Evolutionary conservation across 768 basidiomycete genomes (phyloP), one percentile per base, ranked within the genome.

Genomic region (Mycena sanguinolenta): DNA sequence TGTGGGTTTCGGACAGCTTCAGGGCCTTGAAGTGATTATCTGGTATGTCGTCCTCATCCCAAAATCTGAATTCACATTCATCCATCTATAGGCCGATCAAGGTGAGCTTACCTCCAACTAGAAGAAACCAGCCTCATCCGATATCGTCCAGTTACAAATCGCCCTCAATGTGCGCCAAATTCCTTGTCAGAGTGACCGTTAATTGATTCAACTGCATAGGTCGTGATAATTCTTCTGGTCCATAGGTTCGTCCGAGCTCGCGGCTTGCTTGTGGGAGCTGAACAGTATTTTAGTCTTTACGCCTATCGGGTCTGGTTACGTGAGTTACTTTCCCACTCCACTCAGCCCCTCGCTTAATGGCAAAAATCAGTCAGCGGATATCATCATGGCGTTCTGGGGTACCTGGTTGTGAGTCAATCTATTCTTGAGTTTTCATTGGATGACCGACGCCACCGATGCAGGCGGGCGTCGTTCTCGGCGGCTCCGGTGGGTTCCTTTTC

Each of bases 241-340:
- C 86, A 87, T 75, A 80, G 79, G 84, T 84, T 67, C 68, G 82
- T 78, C 8, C 46, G 14, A 1, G 13, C 55, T 21, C 42, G 19
- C 44, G 52, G 16, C 55, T 63, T n/a, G 19, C n/a, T 36, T 30
- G 27, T 23, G 10, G 39, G 13, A 39, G 16, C 39, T 39, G 39
- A 17, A 17, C 16, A 12, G 25, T 9, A 30, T 59, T 62, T 39
- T 39, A 86, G 85, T 67, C 72, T 86, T 23, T 87, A 87, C 54
- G 80, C 84, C 6, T 79, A 79, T 63, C 82, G 86, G 4, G 83
- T 86, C 6, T 87, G 85, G 85, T 75, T 83, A 54, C 81, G 85
- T 87, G 61, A 76, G 85, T 84, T 2, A 5, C 32, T 27, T 12
- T 25, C 50, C 50, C 16, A 8, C 21, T 17, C 21, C 39, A 39